phyloP scores from a whole-genome alignment of 176 grass and related monocot species.

The Cenchrus americanus region DNA sequence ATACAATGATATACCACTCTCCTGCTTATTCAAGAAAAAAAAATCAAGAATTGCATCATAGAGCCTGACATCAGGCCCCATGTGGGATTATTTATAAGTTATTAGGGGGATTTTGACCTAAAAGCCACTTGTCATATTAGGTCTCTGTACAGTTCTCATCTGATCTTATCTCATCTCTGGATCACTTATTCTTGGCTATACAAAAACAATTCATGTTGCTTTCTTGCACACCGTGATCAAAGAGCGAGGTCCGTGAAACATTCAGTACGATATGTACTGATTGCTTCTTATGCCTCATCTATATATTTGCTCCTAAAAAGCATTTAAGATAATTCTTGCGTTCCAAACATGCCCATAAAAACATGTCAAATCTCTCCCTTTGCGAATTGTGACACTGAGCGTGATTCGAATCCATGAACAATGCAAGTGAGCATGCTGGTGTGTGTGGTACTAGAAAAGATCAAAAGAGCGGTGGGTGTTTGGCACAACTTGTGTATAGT shows the following conservation, averaged over 20 bases:
- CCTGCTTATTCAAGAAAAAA: too few species aligned
- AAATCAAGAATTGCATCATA: too few species aligned
- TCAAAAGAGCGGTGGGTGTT: constrained; percentile 30
- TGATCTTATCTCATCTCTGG: not conserved
- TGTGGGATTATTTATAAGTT: not conserved
- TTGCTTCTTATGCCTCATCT: not conserved
- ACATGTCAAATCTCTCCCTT: not conserved
- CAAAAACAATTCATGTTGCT: constrained; percentile 41
- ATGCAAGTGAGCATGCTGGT: not conserved
- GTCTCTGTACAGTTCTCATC: not conserved
- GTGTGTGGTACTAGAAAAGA: not conserved
- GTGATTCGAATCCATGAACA: not conserved
- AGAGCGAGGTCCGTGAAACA: constrained; percentile 27
- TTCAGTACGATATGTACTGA: not conserved
- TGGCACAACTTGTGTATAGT: constrained; percentile 12
- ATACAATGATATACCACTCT: too few species aligned
- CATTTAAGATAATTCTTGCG: not conserved
- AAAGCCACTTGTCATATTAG: not conserved
- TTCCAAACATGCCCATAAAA: not conserved
- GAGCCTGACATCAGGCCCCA: not conserved
- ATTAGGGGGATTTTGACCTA: not conserved
- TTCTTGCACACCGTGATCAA: constrained; percentile 36
- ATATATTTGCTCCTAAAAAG: not conserved
- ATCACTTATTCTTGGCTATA: not conserved
- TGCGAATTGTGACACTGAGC: not conserved